These are phyloP conservation scores for Grosmannia penicillata DNA, from an alignment of 2,329 filamentous ascomycete species.

Conservation along the genomic window DNA sequence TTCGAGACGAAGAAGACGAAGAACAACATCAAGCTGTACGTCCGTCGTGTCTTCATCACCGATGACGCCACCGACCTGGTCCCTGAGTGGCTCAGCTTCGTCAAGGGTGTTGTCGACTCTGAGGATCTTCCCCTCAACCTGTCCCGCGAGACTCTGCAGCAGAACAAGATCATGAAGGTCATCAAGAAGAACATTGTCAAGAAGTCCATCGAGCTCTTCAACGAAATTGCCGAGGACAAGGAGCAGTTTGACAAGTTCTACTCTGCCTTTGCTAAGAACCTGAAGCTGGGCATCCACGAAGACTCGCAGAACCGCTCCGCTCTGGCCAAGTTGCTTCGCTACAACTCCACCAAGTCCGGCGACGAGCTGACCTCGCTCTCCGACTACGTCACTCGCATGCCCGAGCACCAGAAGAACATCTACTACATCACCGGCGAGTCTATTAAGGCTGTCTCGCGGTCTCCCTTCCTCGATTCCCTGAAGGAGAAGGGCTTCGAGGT, in stretches of 20 bases:
- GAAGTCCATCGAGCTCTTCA: slow-evolving; percentile 99
- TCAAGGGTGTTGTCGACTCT: slow-evolving; percentile 99
- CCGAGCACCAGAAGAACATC: slow-evolving; percentile 99
- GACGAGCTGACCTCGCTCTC: slow-evolving; percentile 88
- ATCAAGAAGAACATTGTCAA: slow-evolving; percentile 99
- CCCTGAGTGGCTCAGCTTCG: slow-evolving; percentile 96
- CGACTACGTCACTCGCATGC: slow-evolving; percentile 99
- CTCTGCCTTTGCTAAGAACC: slow-evolving; percentile 98
- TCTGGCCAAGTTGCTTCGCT: slow-evolving; percentile 97
- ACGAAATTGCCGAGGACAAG: slow-evolving; percentile 97
- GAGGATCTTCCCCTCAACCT: slow-evolving; percentile 98
- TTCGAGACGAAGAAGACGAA: slow-evolving; percentile 99
- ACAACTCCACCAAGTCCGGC: slow-evolving; percentile 97
- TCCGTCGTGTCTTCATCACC: slow-evolving; percentile 99
- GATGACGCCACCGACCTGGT: slow-evolving; percentile 98
- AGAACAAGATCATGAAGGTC: slow-evolving; percentile 99
- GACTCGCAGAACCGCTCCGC: slow-evolving; percentile 88
- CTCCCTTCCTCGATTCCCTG: slow-evolving; percentile 95
- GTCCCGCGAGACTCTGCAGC: slow-evolving; percentile 98
- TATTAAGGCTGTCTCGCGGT: slow-evolving; percentile 94
- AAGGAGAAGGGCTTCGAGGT: slow-evolving; percentile 99
- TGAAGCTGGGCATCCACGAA: slow-evolving; percentile 99
- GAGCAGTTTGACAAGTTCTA: slow-evolving; percentile 99
- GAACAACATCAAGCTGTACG: slow-evolving; percentile 99
- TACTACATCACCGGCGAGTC: slow-evolving; percentile 99